phyloP scores from a whole-genome alignment of 306 rosid species.

The Datisca glomerata region DNA sequence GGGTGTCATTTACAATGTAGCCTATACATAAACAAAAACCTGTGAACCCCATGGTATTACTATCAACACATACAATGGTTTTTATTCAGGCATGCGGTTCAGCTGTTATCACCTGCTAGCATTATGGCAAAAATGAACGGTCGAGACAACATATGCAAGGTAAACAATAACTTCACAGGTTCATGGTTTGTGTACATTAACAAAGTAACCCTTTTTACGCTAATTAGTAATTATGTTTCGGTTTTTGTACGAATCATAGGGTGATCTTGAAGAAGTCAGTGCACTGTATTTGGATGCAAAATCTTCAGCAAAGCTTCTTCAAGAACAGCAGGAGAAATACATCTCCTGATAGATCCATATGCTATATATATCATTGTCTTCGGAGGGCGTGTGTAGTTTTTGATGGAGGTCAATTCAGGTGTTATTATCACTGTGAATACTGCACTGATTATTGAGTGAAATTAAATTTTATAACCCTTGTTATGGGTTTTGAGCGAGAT shows the following conservation, averaged over 20 bases:
- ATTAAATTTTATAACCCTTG: too few species aligned
- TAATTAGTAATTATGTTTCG: slow-evolving; percentile 4
- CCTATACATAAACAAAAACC: too few species aligned
- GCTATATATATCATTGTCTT: too few species aligned
- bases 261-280: slow-evolving; percentile 68
- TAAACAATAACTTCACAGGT: slow-evolving; percentile 16
- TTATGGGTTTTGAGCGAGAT: too few species aligned
- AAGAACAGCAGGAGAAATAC: slow-evolving; percentile 88
- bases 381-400: too few species aligned
- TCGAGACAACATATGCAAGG: slow-evolving; percentile 86
- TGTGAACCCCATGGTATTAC: background rate
- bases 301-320: slow-evolving; percentile 74
- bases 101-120: slow-evolving; percentile 81
- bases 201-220: too few species aligned
- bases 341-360: too few species aligned
- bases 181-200: background rate
- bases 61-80: background rate
- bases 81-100: slow-evolving; percentile 75
- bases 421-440: too few species aligned
- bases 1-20: too few species aligned
- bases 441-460: too few species aligned
- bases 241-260: slow-evolving; percentile 28
- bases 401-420: too few species aligned
- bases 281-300: slow-evolving; percentile 77
- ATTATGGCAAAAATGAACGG: slow-evolving; percentile 89